Evolutionary conservation across 1,284 basidiomycete species (phyloP).

Genomic region (Ganoderma resinaceum): DNA sequence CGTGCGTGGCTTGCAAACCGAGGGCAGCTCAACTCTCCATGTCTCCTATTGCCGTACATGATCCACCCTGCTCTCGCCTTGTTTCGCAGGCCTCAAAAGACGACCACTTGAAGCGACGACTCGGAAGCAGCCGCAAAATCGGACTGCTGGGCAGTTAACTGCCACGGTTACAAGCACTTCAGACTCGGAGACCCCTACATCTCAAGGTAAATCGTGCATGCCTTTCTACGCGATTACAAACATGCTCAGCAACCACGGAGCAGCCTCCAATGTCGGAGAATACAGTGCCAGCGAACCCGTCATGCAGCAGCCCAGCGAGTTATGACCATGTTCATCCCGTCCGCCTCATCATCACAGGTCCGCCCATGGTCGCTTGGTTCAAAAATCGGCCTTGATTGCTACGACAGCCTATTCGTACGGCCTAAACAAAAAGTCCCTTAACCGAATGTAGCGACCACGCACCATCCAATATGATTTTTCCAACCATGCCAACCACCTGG

Average conservation of each 20-base stretch:
- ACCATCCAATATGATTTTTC: constrained; percentile 38
- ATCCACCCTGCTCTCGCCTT: neutral
- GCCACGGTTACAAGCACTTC: no score
- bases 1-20: constrained; percentile 1
- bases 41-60: neutral
- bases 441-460: constrained; percentile 8
- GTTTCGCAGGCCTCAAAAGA: neutral
- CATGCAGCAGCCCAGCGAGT: neutral
- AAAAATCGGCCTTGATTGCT: neutral
- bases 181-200: neutral
- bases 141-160: neutral
- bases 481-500: constrained; percentile 77
- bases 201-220: neutral
- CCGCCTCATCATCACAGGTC: neutral
- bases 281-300: neutral
- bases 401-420: neutral
- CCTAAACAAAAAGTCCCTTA: neutral
- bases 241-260: neutral
- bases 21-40: neutral
- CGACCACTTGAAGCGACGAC: neutral
- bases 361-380: neutral
- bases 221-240: neutral
- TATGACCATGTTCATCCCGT: neutral
- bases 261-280: neutral
- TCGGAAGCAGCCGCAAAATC: neutral